Evolutionary conservation across 176 grass and related monocot species (phyloP).

Genomic region (Guadua angustifolia): DNA sequence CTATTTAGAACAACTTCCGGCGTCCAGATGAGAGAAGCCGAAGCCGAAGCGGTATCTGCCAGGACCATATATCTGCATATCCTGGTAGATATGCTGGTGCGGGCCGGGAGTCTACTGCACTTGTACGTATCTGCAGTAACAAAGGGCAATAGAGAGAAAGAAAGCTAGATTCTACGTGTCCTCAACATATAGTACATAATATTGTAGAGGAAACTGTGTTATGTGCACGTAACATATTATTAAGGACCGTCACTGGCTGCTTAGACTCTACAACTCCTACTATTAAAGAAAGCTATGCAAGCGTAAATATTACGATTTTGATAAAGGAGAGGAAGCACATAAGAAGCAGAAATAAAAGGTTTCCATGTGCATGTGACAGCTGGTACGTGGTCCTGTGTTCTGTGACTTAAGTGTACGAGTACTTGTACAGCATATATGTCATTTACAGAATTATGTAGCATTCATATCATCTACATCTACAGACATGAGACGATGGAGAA

Average conservation of each 20-base stretch:
- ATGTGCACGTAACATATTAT: not conserved
- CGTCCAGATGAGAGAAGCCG: too few species aligned
- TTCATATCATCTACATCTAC: slow-evolving; percentile 16
- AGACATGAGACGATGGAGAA: slow-evolving; percentile 10
- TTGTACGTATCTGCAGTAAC: not conserved
- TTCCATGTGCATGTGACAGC: slow-evolving; percentile 26
- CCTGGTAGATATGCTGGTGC: too few species aligned
- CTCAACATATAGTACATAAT: not conserved
- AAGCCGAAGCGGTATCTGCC: too few species aligned
- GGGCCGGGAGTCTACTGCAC: not conserved
- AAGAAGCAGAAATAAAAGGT: not conserved
- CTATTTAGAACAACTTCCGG: too few species aligned
- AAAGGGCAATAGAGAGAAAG: not conserved
- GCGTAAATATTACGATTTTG: not conserved
- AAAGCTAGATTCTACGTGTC: not conserved
- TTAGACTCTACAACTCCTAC: not conserved
- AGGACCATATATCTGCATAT: too few species aligned
- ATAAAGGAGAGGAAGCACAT: not conserved
- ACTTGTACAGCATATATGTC: slow-evolving; percentile 34
- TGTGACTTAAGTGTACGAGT: slow-evolving; percentile 45
- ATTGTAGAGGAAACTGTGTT: slow-evolving; percentile 3
- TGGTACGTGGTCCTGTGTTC: slow-evolving; percentile 23
- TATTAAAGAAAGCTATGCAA: too few species aligned
- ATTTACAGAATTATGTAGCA: slow-evolving; percentile 30
- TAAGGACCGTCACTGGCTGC: not conserved